phyloP scores from a whole-genome alignment of 1,284 basidiomycete species.

The Pseudozyma sp. region DNA sequence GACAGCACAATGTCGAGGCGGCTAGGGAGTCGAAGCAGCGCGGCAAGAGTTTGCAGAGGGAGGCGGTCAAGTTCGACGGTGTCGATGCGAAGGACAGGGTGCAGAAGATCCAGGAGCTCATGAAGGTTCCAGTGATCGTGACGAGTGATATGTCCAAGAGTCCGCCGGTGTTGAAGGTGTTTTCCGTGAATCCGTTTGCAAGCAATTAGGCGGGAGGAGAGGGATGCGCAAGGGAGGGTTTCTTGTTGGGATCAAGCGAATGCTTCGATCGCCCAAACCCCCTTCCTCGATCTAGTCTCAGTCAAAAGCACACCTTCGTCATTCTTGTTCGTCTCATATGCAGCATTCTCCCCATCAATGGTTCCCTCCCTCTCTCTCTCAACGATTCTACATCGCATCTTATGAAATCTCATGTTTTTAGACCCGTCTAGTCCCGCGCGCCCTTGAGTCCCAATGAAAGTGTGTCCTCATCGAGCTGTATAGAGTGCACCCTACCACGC shows the following conservation, averaged over 20 bases:
- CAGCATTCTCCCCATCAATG: too few relatives aligned
- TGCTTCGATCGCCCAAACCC: conserved; percentile 9
- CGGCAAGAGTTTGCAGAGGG: conserved; percentile 40
- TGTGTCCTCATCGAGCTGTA: too few relatives aligned
- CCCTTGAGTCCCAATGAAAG: too few relatives aligned
- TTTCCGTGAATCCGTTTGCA: conserved; percentile 42
- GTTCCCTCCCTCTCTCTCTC: too few relatives aligned
- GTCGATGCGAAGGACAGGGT: conserved; percentile 18
- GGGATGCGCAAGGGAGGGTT: not conserved
- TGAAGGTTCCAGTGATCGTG: conserved; percentile 60
- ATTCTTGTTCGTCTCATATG: too few relatives aligned
- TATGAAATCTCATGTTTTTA: too few relatives aligned
- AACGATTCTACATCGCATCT: too few relatives aligned
- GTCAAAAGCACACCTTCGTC: too few relatives aligned
- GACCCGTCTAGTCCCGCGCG: too few relatives aligned
- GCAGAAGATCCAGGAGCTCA: conserved; percentile 59
- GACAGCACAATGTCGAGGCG: conserved; percentile 49
- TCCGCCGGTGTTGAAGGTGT: conserved; percentile 65
- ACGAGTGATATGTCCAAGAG: conserved; percentile 63
- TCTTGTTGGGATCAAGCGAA: conserved; percentile 5
- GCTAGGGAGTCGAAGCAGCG: conserved; percentile 48
- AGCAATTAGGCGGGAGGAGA: conserved; percentile 7
- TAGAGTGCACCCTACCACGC: too few relatives aligned
- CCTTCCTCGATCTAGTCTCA: not conserved
- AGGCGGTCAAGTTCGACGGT: conserved; percentile 43